phyloP scores from a whole-genome alignment of 805 yeast species.

The Suhomyces xylopsoci region DNA sequence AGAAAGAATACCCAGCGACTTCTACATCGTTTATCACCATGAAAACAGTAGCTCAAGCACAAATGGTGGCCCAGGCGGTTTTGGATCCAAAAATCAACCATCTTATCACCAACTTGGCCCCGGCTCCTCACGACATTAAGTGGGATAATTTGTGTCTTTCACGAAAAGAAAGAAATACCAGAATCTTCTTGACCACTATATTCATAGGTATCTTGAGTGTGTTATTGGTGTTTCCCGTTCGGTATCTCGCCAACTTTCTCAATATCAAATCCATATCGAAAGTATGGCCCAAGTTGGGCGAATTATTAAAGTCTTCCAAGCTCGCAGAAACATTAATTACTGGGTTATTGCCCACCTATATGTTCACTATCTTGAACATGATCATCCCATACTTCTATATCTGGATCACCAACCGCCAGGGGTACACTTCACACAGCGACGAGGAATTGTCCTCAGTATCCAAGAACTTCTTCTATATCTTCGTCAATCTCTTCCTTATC shows the following conservation, averaged over 20 bases:
- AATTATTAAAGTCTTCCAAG: constrained; percentile 55
- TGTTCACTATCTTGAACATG: constrained; percentile 81
- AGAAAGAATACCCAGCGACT: constrained; percentile 71
- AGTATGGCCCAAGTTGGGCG: constrained; percentile 81
- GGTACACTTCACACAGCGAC: constrained; percentile 87
- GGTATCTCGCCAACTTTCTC: constrained; percentile 77
- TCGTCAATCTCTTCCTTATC: constrained; percentile 88
- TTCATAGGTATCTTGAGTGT: constrained; percentile 68
- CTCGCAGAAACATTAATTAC: constrained; percentile 81
- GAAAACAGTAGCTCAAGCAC: constrained; percentile 94
- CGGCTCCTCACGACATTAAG: constrained; percentile 92
- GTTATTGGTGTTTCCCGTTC: constrained; percentile 76
- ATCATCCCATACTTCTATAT: constrained; percentile 83
- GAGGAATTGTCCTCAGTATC: constrained; percentile 87
- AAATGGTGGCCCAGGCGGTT: constrained; percentile 94
- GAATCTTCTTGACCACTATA: constrained; percentile 62
- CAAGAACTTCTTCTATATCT: constrained; percentile 90
- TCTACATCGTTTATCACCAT: constrained; percentile 92
- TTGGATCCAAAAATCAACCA: constrained; percentile 85
- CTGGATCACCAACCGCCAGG: constrained; percentile 79
- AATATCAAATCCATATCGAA: constrained; percentile 73
- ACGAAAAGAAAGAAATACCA: constrained; percentile 63
- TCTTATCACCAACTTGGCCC: constrained; percentile 80
- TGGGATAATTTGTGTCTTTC: constrained; percentile 90
- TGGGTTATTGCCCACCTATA: constrained; percentile 85